Evolutionary conservation across 768 basidiomycete species (phyloP).

Genomic region (Tricholoma furcatifolium): DNA sequence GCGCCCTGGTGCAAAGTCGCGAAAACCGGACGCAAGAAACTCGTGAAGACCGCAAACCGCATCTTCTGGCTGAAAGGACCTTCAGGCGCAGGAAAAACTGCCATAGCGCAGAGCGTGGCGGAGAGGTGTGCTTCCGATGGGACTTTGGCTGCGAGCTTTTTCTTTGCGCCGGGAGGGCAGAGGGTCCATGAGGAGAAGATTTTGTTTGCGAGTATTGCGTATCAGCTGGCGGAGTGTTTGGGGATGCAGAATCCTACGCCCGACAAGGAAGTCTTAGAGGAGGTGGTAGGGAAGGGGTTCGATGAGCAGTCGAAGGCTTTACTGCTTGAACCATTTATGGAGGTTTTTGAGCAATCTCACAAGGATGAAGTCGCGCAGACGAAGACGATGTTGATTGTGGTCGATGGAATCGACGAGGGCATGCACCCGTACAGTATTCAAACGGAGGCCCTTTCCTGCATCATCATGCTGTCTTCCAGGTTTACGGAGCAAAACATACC

Average conservation of each 20-base stretch:
- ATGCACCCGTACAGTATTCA: background rate
- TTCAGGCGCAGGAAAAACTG: conserved; percentile 2
- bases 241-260: too few species aligned
- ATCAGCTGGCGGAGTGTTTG: too few species aligned
- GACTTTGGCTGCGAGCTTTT: conserved; percentile 3
- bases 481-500: background rate
- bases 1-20: background rate
- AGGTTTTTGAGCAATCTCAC: background rate
- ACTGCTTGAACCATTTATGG: background rate
- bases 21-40: background rate
- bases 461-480: background rate
- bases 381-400: background rate
- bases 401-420: background rate
- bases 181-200: too few species aligned
- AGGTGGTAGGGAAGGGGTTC: background rate
- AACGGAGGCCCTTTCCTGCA: background rate
- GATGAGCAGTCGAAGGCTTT: background rate
- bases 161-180: conserved; percentile 1
- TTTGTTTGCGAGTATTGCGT: too few species aligned
- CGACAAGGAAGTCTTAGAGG: too few species aligned
- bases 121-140: background rate
- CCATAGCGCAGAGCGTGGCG: background rate
- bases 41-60: background rate
- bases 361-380: background rate
- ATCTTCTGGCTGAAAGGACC: background rate